Conservation (phyloP, 2,329 filamentous ascomycete species). For the Xylaria sp. region DNA sequence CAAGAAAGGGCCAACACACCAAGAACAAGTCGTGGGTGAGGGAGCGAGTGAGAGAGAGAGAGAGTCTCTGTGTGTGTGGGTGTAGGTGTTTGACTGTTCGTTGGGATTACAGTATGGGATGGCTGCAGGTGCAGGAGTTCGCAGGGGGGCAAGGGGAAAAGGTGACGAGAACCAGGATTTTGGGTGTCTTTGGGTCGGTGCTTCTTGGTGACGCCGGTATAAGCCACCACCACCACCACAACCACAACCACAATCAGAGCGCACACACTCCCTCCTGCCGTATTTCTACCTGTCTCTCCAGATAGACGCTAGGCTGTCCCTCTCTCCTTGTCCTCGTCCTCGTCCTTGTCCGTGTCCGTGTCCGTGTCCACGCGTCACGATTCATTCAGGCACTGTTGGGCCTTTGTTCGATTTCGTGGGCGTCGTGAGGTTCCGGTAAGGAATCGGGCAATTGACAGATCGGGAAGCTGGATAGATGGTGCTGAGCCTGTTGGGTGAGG, state of each 20-base stretch:
- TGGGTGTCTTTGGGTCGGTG: conserved; percentile 18
- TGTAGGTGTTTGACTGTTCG: conserved; percentile 22
- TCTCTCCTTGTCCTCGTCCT: not conserved
- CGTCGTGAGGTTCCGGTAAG: conserved; percentile 17
- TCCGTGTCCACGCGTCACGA: conserved; percentile 4
- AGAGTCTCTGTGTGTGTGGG: not conserved
- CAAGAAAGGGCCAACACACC: not conserved
- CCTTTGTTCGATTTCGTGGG: conserved; percentile 14
- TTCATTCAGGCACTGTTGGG: conserved; percentile 8
- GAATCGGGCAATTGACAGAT: conserved; percentile 31
- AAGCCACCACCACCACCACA: not conserved
- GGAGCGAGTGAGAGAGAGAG: too few relatives aligned
- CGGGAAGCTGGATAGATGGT: conserved; percentile 28
- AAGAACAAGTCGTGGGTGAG: conserved; percentile 17
- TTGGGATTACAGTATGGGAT: conserved; percentile 32
- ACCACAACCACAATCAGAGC: not conserved
- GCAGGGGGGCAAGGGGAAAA: conserved; percentile 40
- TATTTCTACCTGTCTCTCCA: conserved; percentile 12
- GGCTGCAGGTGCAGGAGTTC: conserved; percentile 40
- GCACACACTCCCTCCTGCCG: conserved; percentile 6
- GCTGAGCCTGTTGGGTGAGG: conserved; percentile 16
- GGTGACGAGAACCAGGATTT: conserved; percentile 37
- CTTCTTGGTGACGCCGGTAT: conserved; percentile 10
- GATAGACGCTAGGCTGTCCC: not conserved
- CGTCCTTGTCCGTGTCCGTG: too few relatives aligned